Percentiles rank a stretch among this genome's conserved stretches.
phyloP scores from a whole-genome alignment of 345 rosid species.

The Sisymbrium altissimum region DNA sequence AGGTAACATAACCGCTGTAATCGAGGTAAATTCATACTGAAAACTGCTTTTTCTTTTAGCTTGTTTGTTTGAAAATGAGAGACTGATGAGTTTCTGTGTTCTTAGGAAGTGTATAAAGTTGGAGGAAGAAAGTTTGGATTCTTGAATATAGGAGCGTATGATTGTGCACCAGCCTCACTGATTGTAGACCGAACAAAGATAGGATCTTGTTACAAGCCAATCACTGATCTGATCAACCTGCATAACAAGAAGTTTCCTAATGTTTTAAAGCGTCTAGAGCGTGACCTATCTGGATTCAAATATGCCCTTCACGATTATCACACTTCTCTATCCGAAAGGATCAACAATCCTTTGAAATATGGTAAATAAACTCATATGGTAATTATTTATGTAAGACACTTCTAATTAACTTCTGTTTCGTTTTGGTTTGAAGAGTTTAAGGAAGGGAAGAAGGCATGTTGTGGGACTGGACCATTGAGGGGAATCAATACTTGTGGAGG shows the following conservation, averaged over 20 bases:
- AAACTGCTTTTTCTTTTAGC: not conserved
- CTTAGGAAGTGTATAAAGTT: slow-evolving; percentile 36
- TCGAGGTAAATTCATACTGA: slow-evolving; percentile 31
- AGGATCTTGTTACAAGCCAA: slow-evolving; percentile 24
- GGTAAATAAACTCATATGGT: slow-evolving; percentile 17
- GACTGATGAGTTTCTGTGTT: not conserved
- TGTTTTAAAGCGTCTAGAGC: slow-evolving; percentile 9
- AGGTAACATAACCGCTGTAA: slow-evolving; percentile 29
- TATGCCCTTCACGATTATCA: slow-evolving; percentile 34
- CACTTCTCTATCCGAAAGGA: slow-evolving; percentile 22
- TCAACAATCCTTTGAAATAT: slow-evolving; percentile 35
- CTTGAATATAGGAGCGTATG: slow-evolving; percentile 21
- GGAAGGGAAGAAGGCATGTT: slow-evolving; percentile 33
- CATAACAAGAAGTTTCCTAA: slow-evolving; percentile 32
- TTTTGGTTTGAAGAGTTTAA: slow-evolving; percentile 30
- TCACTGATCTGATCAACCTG: slow-evolving; percentile 9
- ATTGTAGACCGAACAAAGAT: not conserved
- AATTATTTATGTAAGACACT: not conserved
- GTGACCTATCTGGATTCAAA: slow-evolving; percentile 35
- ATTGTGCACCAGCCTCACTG: slow-evolving; percentile 29
- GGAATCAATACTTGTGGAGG: slow-evolving; percentile 30
- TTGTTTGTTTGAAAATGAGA: not conserved
- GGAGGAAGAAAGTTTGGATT: slow-evolving; percentile 55
- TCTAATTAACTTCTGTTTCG: not conserved
- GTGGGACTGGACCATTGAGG: slow-evolving; percentile 36